These are phyloP conservation scores for Trametopsis cervina DNA, from an alignment of 768 basidiomycete species.

Conservation along the genomic window DNA sequence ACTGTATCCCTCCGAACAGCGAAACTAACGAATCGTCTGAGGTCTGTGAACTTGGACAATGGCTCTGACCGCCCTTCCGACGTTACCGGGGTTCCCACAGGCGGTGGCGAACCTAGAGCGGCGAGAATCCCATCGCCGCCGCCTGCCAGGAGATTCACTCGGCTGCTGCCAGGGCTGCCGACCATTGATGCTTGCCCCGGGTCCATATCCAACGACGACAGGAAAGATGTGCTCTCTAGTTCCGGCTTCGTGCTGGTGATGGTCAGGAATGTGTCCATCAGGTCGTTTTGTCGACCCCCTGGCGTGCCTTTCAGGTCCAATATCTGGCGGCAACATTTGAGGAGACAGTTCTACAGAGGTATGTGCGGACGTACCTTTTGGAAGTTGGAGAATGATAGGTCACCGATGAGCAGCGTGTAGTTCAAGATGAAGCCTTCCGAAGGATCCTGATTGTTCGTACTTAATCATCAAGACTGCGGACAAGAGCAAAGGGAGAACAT, in stretches of 20 bases:
- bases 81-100: slow-evolving; percentile 58
- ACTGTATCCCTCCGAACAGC: slow-evolving; percentile 65
- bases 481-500: slow-evolving; percentile 28
- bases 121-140: slow-evolving; percentile 54
- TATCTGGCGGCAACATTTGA: slow-evolving; percentile 43
- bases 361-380: slow-evolving; percentile 64
- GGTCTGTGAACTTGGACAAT: slow-evolving; percentile 70
- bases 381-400: slow-evolving; percentile 94
- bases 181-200: slow-evolving; percentile 51
- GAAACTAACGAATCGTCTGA: slow-evolving; percentile 84
- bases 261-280: slow-evolving; percentile 87
- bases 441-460: slow-evolving; percentile 53
- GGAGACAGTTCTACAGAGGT: neutral
- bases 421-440: slow-evolving; percentile 93
- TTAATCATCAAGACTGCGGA: neutral
- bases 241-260: slow-evolving; percentile 91
- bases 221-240: slow-evolving; percentile 84
- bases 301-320: slow-evolving; percentile 93
- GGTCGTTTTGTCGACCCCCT: slow-evolving; percentile 76
- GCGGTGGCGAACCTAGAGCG: slow-evolving; percentile 53
- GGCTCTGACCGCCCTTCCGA: slow-evolving; percentile 43
- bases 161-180: slow-evolving; percentile 59
- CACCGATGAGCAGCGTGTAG: slow-evolving; percentile 90
- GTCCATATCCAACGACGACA: slow-evolving; percentile 95
- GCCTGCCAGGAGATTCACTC: slow-evolving; percentile 41